Conservation (phyloP, 2,329 filamentous ascomycete species). For the Xylariomycetidae sp. region DNA sequence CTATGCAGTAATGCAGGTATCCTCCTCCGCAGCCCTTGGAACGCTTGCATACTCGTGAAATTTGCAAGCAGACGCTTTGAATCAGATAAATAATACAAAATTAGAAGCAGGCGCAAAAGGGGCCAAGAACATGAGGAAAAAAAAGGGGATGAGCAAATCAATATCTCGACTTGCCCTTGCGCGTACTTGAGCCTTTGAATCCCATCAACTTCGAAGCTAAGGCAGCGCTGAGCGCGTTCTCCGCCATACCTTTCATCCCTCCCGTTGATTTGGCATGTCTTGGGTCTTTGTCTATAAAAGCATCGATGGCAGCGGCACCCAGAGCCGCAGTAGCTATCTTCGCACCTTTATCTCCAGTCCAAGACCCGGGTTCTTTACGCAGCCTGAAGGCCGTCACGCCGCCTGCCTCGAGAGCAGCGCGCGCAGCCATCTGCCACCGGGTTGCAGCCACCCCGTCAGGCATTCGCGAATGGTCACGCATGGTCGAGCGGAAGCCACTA, state of each 20-base stretch:
- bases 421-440: slow-evolving; percentile 34
- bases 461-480: slow-evolving; percentile 3
- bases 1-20: too few species aligned
- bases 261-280: slow-evolving; percentile 14
- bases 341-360: slow-evolving; percentile 45
- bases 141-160: slow-evolving; percentile 2
- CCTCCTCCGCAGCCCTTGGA: too few species aligned
- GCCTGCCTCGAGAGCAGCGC: slow-evolving; percentile 43
- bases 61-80: too few species aligned
- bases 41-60: too few species aligned
- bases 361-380: slow-evolving; percentile 39
- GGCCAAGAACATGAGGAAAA: not conserved
- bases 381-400: slow-evolving; percentile 44
- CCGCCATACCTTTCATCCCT: slow-evolving; percentile 26
- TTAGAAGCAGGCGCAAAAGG: too few species aligned
- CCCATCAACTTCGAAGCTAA: slow-evolving; percentile 27
- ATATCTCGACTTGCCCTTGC: slow-evolving; percentile 13
- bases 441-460: slow-evolving; percentile 13
- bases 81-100: too few species aligned
- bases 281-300: slow-evolving; percentile 34
- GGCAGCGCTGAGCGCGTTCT: slow-evolving; percentile 24
- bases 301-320: slow-evolving; percentile 44
- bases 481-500: slow-evolving; percentile 3
- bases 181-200: slow-evolving; percentile 13
- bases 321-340: slow-evolving; percentile 45